A percentile compares a stretch with the other conserved stretches of the same genome.
Evolutionary conservation across 2,329 filamentous ascomycete species (phyloP).

Genomic region (Hypoxylon sp.): DNA sequence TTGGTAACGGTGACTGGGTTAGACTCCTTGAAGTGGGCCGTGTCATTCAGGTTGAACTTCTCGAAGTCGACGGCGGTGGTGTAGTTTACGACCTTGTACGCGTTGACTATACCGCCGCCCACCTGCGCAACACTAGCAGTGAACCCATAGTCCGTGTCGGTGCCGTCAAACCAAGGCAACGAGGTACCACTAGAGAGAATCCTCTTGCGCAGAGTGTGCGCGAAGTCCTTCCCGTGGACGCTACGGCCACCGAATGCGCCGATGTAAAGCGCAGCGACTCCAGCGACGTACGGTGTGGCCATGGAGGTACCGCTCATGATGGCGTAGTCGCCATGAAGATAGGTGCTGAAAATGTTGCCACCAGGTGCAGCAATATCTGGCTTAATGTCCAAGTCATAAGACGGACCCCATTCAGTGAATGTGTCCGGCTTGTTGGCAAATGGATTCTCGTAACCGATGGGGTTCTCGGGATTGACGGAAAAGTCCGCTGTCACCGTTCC

Average conservation of each 20-base stretch:
- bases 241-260: conserved; percentile 45
- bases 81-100: conserved; percentile 52
- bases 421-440: conserved; percentile 49
- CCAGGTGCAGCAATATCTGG: conserved; percentile 56
- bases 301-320: conserved; percentile 59
- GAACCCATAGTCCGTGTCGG: conserved; percentile 35
- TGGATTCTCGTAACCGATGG: conserved; percentile 37
- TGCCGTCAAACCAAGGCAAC: conserved; percentile 41
- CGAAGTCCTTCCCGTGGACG: conserved; percentile 45
- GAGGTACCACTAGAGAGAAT: conserved; percentile 48
- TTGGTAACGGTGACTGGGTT: conserved; percentile 48
- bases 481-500: conserved; percentile 46
- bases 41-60: conserved; percentile 56
- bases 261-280: conserved; percentile 51
- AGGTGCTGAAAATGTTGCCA: conserved; percentile 56
- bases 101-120: conserved; percentile 54
- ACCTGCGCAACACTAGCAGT: conserved; percentile 49
- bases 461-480: conserved; percentile 37
- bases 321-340: conserved; percentile 47
- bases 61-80: conserved; percentile 49
- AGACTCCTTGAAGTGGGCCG: conserved; percentile 47
- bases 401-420: conserved; percentile 55
- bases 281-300: conserved; percentile 57
- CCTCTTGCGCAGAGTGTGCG: conserved; percentile 40
- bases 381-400: conserved; percentile 54